These are phyloP conservation scores for Colletotrichum australisinense DNA, from an alignment of 2,329 filamentous ascomycete genomes.

Conservation along the genomic window DNA sequence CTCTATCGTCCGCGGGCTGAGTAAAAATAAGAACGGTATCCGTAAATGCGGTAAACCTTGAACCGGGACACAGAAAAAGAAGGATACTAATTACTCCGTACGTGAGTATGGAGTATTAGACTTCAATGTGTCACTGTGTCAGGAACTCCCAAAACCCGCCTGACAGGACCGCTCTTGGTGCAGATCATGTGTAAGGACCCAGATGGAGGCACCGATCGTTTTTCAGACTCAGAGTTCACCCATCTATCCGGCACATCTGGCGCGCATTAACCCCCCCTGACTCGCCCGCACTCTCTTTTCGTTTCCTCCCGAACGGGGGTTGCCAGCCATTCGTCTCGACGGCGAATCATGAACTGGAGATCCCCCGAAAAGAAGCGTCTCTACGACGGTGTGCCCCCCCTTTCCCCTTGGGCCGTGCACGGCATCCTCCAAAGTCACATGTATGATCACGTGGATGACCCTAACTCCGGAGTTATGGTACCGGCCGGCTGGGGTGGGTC, in stretches of 20 bases:
- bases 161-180: background rate
- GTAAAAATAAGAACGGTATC: background rate
- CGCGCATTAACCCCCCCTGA: background rate
- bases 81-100: background rate
- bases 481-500: background rate
- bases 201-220: background rate
- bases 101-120: no score
- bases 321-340: background rate
- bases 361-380: background rate
- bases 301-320: background rate
- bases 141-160: background rate
- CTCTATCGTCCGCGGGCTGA: background rate
- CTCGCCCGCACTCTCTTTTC: background rate
- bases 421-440: background rate
- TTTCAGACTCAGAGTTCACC: no score
- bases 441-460: background rate
- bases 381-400: background rate
- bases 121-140: background rate
- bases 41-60: background rate
- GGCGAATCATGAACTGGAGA: background rate
- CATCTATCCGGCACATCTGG: background rate
- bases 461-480: no score
- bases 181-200: background rate
- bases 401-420: background rate
- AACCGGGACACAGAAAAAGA: background rate